These are phyloP conservation scores for Trebouxia sp. DNA, from an alignment of 139 green algal species.

Conservation along the genomic window DNA sequence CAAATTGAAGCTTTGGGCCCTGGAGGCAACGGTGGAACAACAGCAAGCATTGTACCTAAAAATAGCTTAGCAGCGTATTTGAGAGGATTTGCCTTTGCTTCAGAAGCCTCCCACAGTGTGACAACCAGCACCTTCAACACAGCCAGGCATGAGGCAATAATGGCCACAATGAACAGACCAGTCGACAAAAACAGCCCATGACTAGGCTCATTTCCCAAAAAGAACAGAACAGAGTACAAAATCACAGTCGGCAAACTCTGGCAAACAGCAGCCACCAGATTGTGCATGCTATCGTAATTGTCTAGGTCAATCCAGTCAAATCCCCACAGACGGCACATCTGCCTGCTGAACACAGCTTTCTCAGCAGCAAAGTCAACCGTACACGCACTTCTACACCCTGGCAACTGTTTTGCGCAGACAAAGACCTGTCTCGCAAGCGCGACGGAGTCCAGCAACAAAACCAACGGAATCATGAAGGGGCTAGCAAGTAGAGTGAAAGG, in stretches of 20 bases:
- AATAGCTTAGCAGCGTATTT: background rate
- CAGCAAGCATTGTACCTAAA: too few relatives aligned
- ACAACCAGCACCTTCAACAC: background rate
- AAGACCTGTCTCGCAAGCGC: background rate
- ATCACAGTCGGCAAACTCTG: conserved; percentile 8
- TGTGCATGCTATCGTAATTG: conserved; percentile 3
- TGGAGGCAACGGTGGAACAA: too few relatives aligned
- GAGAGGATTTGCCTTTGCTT: background rate
- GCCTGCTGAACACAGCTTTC: background rate
- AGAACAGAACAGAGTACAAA: background rate
- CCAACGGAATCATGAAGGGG: background rate
- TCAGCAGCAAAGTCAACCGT: background rate
- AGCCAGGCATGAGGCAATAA: background rate
- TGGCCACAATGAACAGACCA: background rate
- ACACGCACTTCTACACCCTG: background rate
- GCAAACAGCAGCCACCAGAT: background rate
- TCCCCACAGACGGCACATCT: background rate
- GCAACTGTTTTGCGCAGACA: background rate
- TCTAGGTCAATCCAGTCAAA: background rate
- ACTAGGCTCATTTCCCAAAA: background rate
- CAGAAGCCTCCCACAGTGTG: background rate
- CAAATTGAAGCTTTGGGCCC: too few relatives aligned
- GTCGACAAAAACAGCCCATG: conserved; percentile 1
- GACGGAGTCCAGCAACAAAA: background rate
- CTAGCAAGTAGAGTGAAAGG: background rate